Conservation (phyloP, 495 filamentous ascomycete species). For the Penicillium riverlandense region DNA sequence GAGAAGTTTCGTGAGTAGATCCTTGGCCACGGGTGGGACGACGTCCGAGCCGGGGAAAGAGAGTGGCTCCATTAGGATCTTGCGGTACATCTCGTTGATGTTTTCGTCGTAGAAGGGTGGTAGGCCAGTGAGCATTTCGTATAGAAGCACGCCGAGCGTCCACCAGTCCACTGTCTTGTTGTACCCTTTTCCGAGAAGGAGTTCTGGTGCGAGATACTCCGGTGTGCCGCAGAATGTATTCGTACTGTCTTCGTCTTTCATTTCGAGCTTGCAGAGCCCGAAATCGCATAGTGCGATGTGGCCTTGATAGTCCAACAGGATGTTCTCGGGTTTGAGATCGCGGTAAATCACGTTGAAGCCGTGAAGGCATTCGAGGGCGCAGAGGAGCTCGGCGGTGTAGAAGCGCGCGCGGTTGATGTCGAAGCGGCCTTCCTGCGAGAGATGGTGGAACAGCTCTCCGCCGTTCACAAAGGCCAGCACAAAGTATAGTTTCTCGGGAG, state of each 20-base stretch:
- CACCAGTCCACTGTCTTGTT: conserved; percentile 99
- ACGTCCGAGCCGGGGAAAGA: conserved; percentile 78
- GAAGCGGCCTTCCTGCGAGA: conserved; percentile 95
- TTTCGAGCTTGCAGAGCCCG: conserved; percentile 95
- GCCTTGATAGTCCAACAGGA: conserved; percentile 93
- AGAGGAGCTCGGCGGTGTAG: conserved; percentile 97
- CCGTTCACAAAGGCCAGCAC: conserved; percentile 97
- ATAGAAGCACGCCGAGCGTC: conserved; percentile 95
- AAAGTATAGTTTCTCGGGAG: conserved; percentile 95
- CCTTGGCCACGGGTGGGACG: conserved; percentile 85
- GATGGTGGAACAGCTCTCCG: conserved; percentile 94
- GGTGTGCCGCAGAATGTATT: conserved; percentile 99
- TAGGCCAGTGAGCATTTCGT: conserved; percentile 98
- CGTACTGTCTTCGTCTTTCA: conserved; percentile 98
- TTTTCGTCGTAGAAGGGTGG: conserved; percentile 99
- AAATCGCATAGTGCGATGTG: conserved; percentile 99
- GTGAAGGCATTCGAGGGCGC: conserved; percentile 93
- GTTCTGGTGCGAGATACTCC: conserved; percentile 93
- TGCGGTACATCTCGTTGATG: conserved; percentile 99
- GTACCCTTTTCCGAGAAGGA: conserved; percentile 90
- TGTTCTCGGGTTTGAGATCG: conserved; percentile 98
- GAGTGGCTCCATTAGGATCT: conserved; percentile 92
- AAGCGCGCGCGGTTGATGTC: conserved; percentile 96
- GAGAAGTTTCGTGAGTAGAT: conserved; percentile 80
- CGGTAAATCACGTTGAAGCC: conserved; percentile 99